A percentile compares a stretch with the other conserved stretches of the same genome.
Conservation (phyloP, 1,284 basidiomycete species). For the Cutaneotrichosporon sp. region DNA sequence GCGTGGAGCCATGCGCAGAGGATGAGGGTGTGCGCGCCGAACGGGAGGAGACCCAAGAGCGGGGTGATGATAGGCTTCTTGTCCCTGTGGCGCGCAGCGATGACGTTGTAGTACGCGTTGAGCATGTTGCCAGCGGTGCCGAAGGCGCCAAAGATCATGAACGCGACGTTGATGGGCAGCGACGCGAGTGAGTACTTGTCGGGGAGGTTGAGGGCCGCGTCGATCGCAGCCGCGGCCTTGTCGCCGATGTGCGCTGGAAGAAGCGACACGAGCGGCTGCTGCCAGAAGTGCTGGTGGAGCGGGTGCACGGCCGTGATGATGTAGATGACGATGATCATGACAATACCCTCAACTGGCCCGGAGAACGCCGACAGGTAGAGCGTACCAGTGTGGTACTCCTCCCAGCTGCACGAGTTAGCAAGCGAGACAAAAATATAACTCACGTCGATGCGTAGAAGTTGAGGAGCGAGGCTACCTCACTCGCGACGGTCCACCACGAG, state of each 20-base stretch:
- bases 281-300: slow-evolving; percentile 76
- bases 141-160: slow-evolving; percentile 78
- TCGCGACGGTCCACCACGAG: slow-evolving; percentile 93
- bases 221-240: slow-evolving; percentile 29
- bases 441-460: slow-evolving; percentile 78
- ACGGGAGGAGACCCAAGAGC: slow-evolving; percentile 74
- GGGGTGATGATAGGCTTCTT: slow-evolving; percentile 60
- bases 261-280: slow-evolving; percentile 38
- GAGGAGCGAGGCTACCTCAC: slow-evolving; percentile 78
- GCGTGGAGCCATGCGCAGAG: slow-evolving; percentile 75
- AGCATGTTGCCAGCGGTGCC: slow-evolving; percentile 78
- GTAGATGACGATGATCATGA: slow-evolving; percentile 80
- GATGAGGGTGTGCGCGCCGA: slow-evolving; percentile 66
- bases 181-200: slow-evolving; percentile 51
- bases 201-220: slow-evolving; percentile 34
- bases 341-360: slow-evolving; percentile 93
- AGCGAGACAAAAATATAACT: neutral
- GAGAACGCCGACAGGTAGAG: slow-evolving; percentile 91
- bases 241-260: slow-evolving; percentile 32
- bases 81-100: slow-evolving; percentile 57
- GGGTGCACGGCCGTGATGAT: slow-evolving; percentile 63
- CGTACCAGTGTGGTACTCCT: slow-evolving; percentile 92
- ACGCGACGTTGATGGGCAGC: slow-evolving; percentile 76
- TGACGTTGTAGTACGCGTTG: slow-evolving; percentile 76
- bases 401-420: slow-evolving; percentile 60